phyloP scores from a whole-genome alignment of 345 rosid genomes.

The Populus alba region DNA sequence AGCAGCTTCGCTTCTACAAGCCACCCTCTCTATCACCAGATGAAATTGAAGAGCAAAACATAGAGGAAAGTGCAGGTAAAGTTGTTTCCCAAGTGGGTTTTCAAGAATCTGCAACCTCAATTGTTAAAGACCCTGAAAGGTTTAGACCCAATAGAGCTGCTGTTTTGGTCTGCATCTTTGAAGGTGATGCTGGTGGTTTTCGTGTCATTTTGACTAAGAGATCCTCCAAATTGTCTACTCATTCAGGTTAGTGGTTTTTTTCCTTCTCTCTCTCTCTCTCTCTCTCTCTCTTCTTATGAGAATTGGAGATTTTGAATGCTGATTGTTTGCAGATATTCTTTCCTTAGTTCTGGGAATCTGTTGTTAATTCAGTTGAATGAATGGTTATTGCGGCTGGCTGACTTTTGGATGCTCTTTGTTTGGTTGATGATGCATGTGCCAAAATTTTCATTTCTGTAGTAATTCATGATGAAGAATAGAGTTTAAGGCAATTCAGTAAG shows the following conservation, averaged over 20 bases:
- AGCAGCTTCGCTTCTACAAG: conserved; percentile 72
- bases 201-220: conserved; percentile 87
- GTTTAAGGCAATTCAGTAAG: background rate
- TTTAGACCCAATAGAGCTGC: conserved; percentile 86
- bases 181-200: conserved; percentile 76
- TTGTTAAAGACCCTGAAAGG: conserved; percentile 39
- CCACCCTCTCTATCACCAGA: conserved; percentile 44
- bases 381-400: background rate
- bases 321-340: background rate
- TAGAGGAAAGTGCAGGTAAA: conserved; percentile 57
- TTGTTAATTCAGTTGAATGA: conserved; percentile 1
- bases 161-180: conserved; percentile 80
- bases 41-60: conserved; percentile 43
- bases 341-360: background rate
- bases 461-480: background rate
- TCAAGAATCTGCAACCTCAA: conserved; percentile 63
- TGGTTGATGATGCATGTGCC: background rate
- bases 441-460: background rate
- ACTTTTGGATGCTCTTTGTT: background rate
- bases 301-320: background rate
- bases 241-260: conserved; percentile 62
- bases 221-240: conserved; percentile 70
- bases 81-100: conserved; percentile 80
- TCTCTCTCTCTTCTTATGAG: background rate
- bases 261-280: background rate